Conservation (phyloP, 1,139 yeast genomes). For the Candida gigantensis region DNA sequence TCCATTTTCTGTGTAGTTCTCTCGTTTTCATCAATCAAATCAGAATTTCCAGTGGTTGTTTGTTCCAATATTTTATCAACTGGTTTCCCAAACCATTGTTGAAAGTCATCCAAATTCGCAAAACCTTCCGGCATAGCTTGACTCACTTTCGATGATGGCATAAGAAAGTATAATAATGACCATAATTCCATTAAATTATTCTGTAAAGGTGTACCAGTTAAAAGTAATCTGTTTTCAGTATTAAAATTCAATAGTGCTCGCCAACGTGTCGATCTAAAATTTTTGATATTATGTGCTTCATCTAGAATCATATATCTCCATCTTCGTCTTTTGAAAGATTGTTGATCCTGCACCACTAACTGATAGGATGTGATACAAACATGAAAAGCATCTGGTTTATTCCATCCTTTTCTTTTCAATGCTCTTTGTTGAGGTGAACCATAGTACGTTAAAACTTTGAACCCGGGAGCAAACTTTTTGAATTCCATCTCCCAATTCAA, state of each 20-base stretch:
- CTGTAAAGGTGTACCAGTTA: constrained; percentile 96
- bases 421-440: constrained; percentile 98
- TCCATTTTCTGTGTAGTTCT: constrained; percentile 41
- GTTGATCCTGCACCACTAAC: constrained; percentile 93
- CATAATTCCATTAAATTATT: constrained; percentile 90
- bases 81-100: constrained; percentile 97
- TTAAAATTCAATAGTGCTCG: constrained; percentile 92
- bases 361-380: constrained; percentile 97
- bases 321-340: constrained; percentile 83
- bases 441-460: constrained; percentile 91
- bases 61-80: constrained; percentile 87
- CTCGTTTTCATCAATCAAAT: constrained; percentile 45
- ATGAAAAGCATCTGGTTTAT: constrained; percentile 92
- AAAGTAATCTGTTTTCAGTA: constrained; percentile 78
- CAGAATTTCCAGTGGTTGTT: constrained; percentile 56
- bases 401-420: constrained; percentile 96
- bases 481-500: constrained; percentile 99
- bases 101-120: constrained; percentile 94
- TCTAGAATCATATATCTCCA: constrained; percentile 98
- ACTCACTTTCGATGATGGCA: constrained; percentile 82
- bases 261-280: constrained; percentile 96
- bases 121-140: constrained; percentile 91
- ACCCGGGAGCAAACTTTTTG: constrained; percentile 97
- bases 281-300: constrained; percentile 97
- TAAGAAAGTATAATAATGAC: constrained; percentile 88